A percentile compares a stretch with the other conserved stretches of the same genome.
These are phyloP conservation scores for Meyerozyma smithsonii DNA, from an alignment of 1,139 yeast species.

Conservation along the genomic window DNA sequence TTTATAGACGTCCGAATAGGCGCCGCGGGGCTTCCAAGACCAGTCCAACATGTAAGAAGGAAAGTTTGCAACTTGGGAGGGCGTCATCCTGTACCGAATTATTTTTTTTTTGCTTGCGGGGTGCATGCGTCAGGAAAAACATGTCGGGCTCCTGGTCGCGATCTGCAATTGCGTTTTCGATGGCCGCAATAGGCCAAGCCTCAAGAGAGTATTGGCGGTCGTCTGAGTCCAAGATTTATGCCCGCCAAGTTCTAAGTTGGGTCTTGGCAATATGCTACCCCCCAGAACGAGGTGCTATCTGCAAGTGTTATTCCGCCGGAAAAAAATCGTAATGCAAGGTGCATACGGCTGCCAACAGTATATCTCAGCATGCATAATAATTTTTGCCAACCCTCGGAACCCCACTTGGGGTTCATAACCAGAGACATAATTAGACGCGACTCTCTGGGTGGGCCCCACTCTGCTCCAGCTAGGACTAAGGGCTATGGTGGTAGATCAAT, in stretches of 20 bases:
- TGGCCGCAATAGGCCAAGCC: no score
- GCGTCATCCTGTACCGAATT: background rate
- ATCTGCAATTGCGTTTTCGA: background rate
- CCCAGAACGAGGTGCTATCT: background rate
- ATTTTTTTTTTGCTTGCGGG: background rate
- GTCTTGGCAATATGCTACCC: no score
- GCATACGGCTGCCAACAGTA: background rate
- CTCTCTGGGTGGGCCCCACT: background rate
- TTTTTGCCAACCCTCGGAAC: no score
- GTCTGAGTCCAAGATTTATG: no score
- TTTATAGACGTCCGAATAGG: background rate
- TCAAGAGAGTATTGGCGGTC: no score
- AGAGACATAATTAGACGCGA: no score
- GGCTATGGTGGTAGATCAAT: no score
- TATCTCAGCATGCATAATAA: background rate
- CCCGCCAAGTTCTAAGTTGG: no score
- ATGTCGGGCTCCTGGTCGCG: background rate
- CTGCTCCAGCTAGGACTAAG: no score
- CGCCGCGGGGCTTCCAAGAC: background rate
- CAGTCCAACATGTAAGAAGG: background rate
- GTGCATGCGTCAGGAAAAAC: conserved; percentile 1
- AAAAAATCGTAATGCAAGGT: background rate
- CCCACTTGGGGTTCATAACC: background rate
- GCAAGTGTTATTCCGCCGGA: conserved; percentile 1
- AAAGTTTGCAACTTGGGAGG: background rate